Evolutionary conservation across 768 basidiomycete genomes (phyloP), one percentile per base, ranked within the genome.

Genomic region (Rhodotorula paludigena): DNA sequence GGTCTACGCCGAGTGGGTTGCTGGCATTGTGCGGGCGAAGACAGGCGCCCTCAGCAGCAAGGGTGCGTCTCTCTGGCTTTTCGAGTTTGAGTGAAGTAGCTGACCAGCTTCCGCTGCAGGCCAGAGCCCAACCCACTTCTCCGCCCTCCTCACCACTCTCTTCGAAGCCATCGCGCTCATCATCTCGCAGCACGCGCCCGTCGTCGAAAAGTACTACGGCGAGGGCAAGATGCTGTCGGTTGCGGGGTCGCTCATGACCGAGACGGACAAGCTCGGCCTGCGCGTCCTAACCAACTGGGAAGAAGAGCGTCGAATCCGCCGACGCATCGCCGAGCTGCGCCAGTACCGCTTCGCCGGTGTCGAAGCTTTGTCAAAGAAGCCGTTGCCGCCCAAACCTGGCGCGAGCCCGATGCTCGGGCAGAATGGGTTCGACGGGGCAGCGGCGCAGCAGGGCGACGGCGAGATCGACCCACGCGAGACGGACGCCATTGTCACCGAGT

Each of bases 171-270:
- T 99, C 57, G 96, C 93, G 0, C 85, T 90, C 82, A 92, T 99
- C 71, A 87, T 99, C 30, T 92, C 94, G 74, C 96, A 99, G 75
- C 96, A 99, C 76, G 94, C 96, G 73, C 90, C 92, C 4, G 86
- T 99, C 9, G 93, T 99, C 1, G 94, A 97, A 76, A 98, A 96
- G 79, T 98, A 99, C 79, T 99, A 99, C 74, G 96, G 96, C 0
- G 73, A 78, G 15, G 89, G 91, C 1, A 88, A 88, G 77, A 98
- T 98, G 94, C 80, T 82, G 42, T 91, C 94, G 20, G 84, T 92
- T 4, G 80, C 82, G 32, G 71, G 67, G 4, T 83, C 86, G 49
- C 81, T 99, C 14, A 78, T 96, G 55, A 84, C 86, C 63, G 93
- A 98, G 76, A 89, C 89, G 60, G 94, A 97, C 78, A 82, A 86